phyloP scores from a whole-genome alignment of 176 grass and related monocot species.

The Carex parvula region DNA sequence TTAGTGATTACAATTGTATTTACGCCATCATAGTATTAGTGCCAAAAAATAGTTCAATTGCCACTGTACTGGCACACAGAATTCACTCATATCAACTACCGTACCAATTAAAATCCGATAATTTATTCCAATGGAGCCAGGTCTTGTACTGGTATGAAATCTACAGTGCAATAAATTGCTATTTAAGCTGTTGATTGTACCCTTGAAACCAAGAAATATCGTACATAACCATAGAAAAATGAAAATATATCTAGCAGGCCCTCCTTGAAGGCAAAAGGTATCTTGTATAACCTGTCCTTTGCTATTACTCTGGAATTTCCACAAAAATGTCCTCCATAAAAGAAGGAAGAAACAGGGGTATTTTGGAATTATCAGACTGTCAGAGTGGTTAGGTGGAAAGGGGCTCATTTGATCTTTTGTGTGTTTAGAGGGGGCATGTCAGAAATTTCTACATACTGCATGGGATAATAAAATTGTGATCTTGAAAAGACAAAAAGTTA shows the following conservation, averaged over 20 bases:
- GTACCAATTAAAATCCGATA: not conserved
- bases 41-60: not conserved
- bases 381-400: not conserved
- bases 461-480: not conserved
- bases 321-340: not conserved
- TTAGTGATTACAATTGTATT: constrained; percentile 25
- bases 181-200: not conserved
- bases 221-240: not conserved
- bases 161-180: not conserved
- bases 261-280: not conserved
- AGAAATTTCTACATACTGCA: not conserved
- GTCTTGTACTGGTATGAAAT: not conserved
- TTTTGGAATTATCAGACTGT: not conserved
- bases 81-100: not conserved
- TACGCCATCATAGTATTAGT: not conserved
- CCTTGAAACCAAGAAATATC: not conserved
- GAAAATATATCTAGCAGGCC: not conserved
- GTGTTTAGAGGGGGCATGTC: constrained; percentile 2
- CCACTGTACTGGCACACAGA: not conserved
- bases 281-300: not conserved
- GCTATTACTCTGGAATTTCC: not conserved
- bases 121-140: not conserved
- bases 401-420: not conserved
- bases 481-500: not conserved
- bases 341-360: not conserved